Evolutionary conservation across 1,284 basidiomycete species (phyloP).

Genomic region (Marasmius tenuissimus): DNA sequence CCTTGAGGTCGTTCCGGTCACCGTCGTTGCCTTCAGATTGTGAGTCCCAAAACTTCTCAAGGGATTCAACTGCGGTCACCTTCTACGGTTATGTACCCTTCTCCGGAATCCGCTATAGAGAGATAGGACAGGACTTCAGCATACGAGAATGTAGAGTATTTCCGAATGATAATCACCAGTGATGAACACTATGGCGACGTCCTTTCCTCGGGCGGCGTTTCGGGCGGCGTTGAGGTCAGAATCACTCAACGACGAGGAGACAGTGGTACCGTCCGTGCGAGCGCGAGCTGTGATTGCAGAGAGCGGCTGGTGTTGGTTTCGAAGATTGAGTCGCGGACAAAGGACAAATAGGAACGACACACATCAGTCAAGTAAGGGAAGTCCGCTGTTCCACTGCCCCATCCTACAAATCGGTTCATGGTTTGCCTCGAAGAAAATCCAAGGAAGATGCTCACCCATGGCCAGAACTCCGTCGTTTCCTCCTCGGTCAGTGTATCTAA

Average conservation of each 20-base stretch:
- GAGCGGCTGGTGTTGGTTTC: conserved; percentile 35
- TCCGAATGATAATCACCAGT: conserved; percentile 34
- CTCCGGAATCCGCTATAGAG: conserved; percentile 43
- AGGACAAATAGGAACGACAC: conserved; percentile 17
- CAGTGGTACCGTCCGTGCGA: conserved; percentile 33
- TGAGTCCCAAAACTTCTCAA: background rate
- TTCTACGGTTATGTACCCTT: conserved; percentile 62
- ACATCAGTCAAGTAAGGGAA: conserved; percentile 54
- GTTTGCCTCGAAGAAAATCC: background rate
- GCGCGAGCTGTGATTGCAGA: conserved; percentile 45
- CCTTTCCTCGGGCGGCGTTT: conserved; percentile 41
- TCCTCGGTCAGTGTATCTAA: conserved; percentile 42
- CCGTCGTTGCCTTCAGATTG: conserved; percentile 46
- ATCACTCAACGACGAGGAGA: conserved; percentile 53
- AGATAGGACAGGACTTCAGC: conserved; percentile 25
- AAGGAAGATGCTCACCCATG: conserved; percentile 54
- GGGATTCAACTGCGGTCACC: conserved; percentile 20
- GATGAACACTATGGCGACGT: conserved; percentile 59
- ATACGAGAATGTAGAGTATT: conserved; percentile 22
- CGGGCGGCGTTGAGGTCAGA: conserved; percentile 47
- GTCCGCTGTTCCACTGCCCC: conserved; percentile 47
- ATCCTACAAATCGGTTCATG: conserved; percentile 27
- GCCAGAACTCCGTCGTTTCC: conserved; percentile 62
- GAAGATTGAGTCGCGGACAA: conserved; percentile 10
- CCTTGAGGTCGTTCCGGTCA: conserved; percentile 67